Evolutionary conservation across 2,329 filamentous ascomycete genomes (phyloP).

Genomic region (Waltergamsia citrina): DNA sequence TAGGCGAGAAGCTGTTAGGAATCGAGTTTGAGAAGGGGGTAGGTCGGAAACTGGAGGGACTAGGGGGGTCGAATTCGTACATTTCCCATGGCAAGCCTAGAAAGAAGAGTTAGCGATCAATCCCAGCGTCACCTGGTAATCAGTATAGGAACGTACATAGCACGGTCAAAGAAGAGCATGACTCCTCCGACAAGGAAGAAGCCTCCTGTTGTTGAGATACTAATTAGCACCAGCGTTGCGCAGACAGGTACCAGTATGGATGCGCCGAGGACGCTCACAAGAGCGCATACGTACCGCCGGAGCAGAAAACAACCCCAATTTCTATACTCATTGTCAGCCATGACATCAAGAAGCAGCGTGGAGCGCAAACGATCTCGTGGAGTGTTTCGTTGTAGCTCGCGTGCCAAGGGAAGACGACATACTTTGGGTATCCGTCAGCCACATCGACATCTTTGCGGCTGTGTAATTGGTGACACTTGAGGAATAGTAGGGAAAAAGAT

Average conservation of each 20-base stretch:
- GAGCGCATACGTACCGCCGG: conserved; percentile 64
- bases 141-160: conserved; percentile 57
- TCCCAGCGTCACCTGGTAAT: no score
- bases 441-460: conserved; percentile 91
- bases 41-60: conserved; percentile 5
- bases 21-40: no score
- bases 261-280: neutral
- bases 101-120: conserved; percentile 8
- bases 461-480: no score
- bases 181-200: conserved; percentile 94
- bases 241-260: neutral
- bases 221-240: neutral
- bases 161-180: conserved; percentile 94
- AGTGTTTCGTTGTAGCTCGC: no score
- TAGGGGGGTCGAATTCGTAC: conserved; percentile 39
- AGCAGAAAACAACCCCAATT: conserved; percentile 95
- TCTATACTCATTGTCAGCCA: conserved; percentile 44
- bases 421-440: conserved; percentile 95
- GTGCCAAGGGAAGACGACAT: conserved; percentile 28
- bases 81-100: conserved; percentile 94
- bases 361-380: no score
- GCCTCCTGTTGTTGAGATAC: conserved; percentile 52
- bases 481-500: no score
- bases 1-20: no score
- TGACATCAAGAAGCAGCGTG: no score